A percentile compares a stretch with the other conserved stretches of the same genome.
These are phyloP conservation scores for Collybiopsis luxurians DNA, from an alignment of 768 basidiomycete genomes.

Conservation along the genomic window DNA sequence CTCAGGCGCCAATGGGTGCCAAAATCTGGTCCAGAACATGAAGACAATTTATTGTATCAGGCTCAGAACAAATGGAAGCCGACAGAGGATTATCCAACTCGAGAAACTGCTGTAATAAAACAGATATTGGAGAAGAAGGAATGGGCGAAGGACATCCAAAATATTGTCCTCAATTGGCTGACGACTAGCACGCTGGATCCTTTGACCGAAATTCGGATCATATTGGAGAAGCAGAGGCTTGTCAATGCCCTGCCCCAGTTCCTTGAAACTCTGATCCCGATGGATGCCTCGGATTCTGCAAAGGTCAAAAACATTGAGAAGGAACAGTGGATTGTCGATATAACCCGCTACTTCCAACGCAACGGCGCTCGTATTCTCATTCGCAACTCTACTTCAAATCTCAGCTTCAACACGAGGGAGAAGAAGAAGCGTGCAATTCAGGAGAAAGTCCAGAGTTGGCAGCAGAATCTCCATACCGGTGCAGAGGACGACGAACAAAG, in stretches of 20 bases:
- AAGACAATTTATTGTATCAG: background rate
- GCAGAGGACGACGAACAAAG: background rate
- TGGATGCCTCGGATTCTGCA: background rate
- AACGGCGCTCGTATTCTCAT: background rate
- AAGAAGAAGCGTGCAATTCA: background rate
- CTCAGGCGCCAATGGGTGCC: background rate
- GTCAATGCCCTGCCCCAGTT: background rate
- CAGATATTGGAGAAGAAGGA: constrained; percentile 5
- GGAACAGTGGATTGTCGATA: constrained; percentile 2
- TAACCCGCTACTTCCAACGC: background rate
- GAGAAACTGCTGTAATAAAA: background rate
- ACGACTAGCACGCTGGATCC: background rate
- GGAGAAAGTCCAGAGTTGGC: constrained; percentile 4
- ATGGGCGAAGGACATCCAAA: background rate
- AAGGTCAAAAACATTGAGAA: background rate
- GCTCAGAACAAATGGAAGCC: background rate
- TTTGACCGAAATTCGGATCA: background rate
- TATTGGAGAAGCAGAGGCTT: background rate
- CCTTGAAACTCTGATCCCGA: background rate
- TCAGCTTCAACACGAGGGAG: background rate
- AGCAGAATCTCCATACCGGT: background rate
- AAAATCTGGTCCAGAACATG: background rate
- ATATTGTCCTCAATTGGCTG: background rate
- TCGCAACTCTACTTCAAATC: background rate
- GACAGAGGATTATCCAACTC: background rate